Conservation (phyloP, 2,329 filamentous ascomycete species). For the Pyrenophora seminiperda region DNA sequence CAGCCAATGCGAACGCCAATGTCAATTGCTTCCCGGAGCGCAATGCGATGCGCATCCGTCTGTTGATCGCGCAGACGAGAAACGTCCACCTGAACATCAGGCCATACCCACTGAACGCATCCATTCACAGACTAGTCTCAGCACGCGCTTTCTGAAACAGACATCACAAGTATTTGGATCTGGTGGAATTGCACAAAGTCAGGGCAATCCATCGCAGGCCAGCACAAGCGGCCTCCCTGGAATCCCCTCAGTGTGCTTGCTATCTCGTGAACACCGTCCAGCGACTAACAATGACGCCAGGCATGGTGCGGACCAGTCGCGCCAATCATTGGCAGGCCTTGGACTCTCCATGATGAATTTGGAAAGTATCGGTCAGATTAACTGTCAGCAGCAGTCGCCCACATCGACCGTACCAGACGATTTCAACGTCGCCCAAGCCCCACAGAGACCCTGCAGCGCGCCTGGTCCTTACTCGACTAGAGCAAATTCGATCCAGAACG, state of each 20-base stretch:
- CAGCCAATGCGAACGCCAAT: conserved; percentile 20
- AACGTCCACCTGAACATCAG: conserved; percentile 1
- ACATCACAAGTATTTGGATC: conserved; percentile 26
- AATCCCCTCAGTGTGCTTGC: conserved; percentile 46
- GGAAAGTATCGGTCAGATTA: conserved; percentile 26
- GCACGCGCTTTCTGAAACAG: conserved; percentile 23
- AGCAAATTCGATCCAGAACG: conserved; percentile 27
- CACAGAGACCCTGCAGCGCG: conserved; percentile 24
- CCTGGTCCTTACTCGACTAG: conserved; percentile 22
- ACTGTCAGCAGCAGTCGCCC: conserved; percentile 38
- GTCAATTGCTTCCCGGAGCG: conserved; percentile 17
- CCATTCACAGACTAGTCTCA: conserved; percentile 14
- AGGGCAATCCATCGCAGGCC: conserved; percentile 36
- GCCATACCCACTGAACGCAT: conserved; percentile 11
- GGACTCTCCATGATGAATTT: conserved; percentile 43
- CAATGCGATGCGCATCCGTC: conserved; percentile 22
- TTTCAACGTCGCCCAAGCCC: conserved; percentile 19
- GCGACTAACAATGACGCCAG: conserved; percentile 30
- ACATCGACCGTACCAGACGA: conserved; percentile 40
- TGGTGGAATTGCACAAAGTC: conserved; percentile 26
- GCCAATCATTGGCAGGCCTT: conserved; percentile 35
- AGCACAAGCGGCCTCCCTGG: conserved; percentile 44
- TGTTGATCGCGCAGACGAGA: conserved; percentile 2
- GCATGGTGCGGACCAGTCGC: conserved; percentile 28
- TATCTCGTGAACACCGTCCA: conserved; percentile 43